These are phyloP conservation scores for Zasmidium cellare DNA, from an alignment of 2,329 filamentous ascomycete species.

Conservation along the genomic window DNA sequence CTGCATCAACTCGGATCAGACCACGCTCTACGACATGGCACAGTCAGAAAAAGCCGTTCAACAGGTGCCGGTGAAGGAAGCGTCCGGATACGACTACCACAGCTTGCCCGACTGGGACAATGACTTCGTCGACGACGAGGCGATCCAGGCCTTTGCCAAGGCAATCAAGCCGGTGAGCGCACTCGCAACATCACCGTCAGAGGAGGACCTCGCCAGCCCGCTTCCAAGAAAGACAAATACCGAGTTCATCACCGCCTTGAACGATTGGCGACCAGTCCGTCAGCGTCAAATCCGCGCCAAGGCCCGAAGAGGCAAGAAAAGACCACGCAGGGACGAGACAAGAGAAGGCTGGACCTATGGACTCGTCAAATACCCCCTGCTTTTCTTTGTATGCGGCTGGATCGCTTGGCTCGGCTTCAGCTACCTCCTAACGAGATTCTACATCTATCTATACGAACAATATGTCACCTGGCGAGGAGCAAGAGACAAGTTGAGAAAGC, in stretches of 20 bases:
- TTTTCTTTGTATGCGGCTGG: conserved; percentile 79
- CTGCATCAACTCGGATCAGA: not conserved
- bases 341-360: conserved; percentile 89
- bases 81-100: conserved; percentile 63
- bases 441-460: conserved; percentile 91
- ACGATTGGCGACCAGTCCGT: conserved; percentile 91
- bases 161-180: conserved; percentile 80
- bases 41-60: conserved; percentile 48
- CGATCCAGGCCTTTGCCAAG: conserved; percentile 75
- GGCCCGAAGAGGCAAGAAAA: conserved; percentile 41
- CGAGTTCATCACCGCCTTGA: conserved; percentile 79
- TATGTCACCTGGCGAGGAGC: conserved; percentile 85
- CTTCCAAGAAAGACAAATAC: conserved; percentile 38
- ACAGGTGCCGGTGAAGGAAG: conserved; percentile 46
- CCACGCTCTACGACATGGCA: conserved; percentile 36
- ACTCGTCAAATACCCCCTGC: conserved; percentile 86
- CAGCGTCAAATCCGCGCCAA: conserved; percentile 55
- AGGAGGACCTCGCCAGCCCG: conserved; percentile 53
- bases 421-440: conserved; percentile 80
- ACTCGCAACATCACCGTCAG: conserved; percentile 54
- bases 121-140: conserved; percentile 72
- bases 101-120: conserved; percentile 75
- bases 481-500: conserved; percentile 68
- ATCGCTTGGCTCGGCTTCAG: conserved; percentile 69
- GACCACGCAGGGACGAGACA: conserved; percentile 76